phyloP scores from a whole-genome alignment of 306 rosid genomes.

The Albizia julibrissin region DNA sequence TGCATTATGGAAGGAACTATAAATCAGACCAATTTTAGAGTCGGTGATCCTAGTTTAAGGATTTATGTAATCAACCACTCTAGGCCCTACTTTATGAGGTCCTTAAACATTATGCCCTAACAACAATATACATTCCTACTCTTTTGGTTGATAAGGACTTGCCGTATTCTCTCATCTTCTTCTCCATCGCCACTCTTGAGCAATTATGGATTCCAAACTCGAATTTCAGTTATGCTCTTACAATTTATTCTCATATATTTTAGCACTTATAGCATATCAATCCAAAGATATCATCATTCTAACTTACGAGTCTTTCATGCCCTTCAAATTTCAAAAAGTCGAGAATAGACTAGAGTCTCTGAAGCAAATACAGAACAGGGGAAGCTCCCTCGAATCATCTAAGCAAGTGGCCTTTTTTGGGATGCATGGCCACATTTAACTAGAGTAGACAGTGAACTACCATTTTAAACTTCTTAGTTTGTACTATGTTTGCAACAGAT shows the following conservation, averaged over 20 bases:
- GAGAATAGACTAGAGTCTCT: background rate
- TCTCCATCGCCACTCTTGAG: background rate
- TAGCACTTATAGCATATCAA: background rate
- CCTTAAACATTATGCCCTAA: background rate
- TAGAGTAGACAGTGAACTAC: background rate
- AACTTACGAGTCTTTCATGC: background rate
- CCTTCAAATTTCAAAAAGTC: slow-evolving; percentile 9
- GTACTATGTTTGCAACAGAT: background rate
- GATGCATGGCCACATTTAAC: background rate
- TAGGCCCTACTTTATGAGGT: background rate
- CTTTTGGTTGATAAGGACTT: background rate
- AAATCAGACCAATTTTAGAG: background rate
- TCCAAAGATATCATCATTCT: slow-evolving; percentile 8
- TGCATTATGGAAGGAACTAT: background rate
- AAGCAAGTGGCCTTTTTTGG: background rate
- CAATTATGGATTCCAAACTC: background rate
- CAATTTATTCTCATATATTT: background rate
- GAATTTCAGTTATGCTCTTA: background rate
- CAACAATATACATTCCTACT: background rate
- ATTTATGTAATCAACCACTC: background rate
- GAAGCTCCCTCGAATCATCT: background rate
- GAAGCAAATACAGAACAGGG: background rate
- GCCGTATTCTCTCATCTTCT: background rate
- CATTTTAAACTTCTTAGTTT: background rate
- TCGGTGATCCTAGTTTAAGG: background rate